Evolutionary conservation across 768 basidiomycete genomes (phyloP).

Genomic region (Macrolepiota albuminosa): DNA sequence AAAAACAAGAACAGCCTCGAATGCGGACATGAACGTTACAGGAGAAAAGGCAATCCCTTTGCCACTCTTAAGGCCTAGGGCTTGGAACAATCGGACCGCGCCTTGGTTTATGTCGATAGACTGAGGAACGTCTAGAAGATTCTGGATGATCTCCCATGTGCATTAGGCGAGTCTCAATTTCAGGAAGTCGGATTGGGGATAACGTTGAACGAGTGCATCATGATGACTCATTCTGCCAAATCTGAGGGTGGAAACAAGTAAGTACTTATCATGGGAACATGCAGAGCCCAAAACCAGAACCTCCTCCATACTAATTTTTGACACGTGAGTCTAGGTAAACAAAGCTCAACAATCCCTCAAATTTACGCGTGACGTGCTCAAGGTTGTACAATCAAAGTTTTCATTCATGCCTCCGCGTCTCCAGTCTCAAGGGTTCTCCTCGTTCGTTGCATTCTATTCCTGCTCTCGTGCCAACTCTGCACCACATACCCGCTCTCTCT

Average conservation of each 20-base stretch:
- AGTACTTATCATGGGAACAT: background rate
- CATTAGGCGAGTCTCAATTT: background rate
- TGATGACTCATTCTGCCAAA: background rate
- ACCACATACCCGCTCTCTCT: conserved; percentile 31
- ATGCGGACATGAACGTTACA: background rate
- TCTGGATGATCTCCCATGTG: background rate
- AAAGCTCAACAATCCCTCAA: conserved; percentile 31
- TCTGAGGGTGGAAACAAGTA: background rate
- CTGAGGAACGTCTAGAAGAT: background rate
- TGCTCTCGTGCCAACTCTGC: conserved; percentile 38
- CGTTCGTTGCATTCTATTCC: conserved; percentile 55
- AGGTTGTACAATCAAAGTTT: conserved; percentile 10
- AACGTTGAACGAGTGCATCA: background rate
- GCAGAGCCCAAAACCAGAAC: background rate
- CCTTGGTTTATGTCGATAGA: background rate
- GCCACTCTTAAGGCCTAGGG: background rate
- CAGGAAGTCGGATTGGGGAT: background rate
- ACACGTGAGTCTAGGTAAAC: conserved; percentile 17
- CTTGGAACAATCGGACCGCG: background rate
- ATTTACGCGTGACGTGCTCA: conserved; percentile 19
- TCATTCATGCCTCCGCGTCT: conserved; percentile 54
- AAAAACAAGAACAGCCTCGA: background rate
- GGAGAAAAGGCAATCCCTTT: background rate
- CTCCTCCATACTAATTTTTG: background rate
- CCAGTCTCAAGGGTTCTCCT: conserved; percentile 42